Percentiles rank a stretch among this genome's conserved stretches.
Conservation (phyloP, 106 monocot genomes). For the Amphibolis antarctica region DNA sequence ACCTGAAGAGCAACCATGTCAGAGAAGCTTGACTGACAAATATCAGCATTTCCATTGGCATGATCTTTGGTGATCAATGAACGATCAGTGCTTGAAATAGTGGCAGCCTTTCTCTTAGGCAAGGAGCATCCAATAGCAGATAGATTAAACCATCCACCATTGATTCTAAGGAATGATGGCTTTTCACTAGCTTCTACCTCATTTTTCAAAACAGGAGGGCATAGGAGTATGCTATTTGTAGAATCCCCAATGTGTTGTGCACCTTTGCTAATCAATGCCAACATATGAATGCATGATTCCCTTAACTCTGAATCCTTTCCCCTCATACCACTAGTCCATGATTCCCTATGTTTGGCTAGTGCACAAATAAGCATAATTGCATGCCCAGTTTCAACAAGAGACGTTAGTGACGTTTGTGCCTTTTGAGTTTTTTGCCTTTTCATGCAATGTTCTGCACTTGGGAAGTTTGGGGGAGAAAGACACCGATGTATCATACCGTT, state of each 20-base stretch:
- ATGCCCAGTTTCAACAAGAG: constrained; percentile 45
- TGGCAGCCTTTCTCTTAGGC: constrained; percentile 8
- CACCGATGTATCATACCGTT: constrained; percentile 27
- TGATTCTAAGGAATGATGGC: constrained; percentile 35
- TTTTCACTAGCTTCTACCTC: constrained; percentile 35
- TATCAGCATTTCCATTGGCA: constrained; percentile 17
- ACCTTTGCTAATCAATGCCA: constrained; percentile 80
- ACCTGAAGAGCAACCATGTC: constrained; percentile 58
- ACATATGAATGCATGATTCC: constrained; percentile 62
- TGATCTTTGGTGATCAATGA: constrained; percentile 24
- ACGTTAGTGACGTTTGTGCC: constrained; percentile 32
- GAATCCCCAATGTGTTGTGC: constrained; percentile 28
- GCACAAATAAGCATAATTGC: constrained; percentile 52
- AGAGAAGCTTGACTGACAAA: constrained; percentile 30
- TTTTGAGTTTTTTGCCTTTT: constrained; percentile 31
- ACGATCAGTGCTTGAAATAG: background rate
- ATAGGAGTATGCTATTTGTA: constrained; percentile 22
- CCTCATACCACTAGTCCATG: constrained; percentile 40
- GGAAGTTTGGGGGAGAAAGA: constrained; percentile 42
- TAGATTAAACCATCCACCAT: constrained; percentile 58
- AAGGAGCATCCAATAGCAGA: constrained; percentile 17
- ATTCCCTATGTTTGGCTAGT: constrained; percentile 38
- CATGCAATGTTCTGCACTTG: constrained; percentile 29
- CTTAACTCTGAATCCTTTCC: constrained; percentile 48
- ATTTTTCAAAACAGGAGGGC: constrained; percentile 41